phyloP scores from a whole-genome alignment of 768 basidiomycete genomes.

The Neoboletus subvelutipes region DNA sequence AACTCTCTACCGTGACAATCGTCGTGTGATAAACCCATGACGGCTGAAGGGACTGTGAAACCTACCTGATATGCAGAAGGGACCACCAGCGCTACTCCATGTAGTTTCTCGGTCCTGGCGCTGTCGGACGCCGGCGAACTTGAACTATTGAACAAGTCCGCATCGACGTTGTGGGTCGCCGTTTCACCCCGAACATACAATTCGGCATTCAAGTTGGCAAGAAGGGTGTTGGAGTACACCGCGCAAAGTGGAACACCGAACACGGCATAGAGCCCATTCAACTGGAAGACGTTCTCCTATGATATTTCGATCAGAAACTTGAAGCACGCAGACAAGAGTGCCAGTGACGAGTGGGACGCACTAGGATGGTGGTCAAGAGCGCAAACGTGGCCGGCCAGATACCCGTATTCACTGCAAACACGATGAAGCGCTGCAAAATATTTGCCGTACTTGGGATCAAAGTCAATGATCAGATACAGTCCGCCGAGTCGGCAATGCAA shows the following conservation, averaged over 20 bases:
- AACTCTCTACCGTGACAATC: background rate
- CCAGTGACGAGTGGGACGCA: constrained; percentile 26
- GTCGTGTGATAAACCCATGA: background rate
- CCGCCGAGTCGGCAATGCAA: too few relatives aligned
- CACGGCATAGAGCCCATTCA: background rate
- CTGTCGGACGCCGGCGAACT: too few relatives aligned
- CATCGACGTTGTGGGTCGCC: background rate
- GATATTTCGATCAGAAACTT: too few relatives aligned
- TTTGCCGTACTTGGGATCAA: constrained; percentile 1
- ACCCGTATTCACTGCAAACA: constrained; percentile 23
- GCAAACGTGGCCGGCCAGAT: constrained; percentile 50
- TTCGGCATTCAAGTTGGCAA: constrained; percentile 13
- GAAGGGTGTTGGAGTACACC: constrained; percentile 14
- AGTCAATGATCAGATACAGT: background rate
- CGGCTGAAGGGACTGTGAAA: background rate
- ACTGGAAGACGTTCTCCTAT: background rate
- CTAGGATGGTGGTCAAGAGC: constrained; percentile 47
- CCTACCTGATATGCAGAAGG: background rate
- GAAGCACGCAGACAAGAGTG: background rate
- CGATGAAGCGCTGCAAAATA: constrained; percentile 7
- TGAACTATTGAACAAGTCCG: background rate
- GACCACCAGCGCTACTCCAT: too few relatives aligned
- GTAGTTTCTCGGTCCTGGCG: background rate
- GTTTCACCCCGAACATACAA: constrained; percentile 1
- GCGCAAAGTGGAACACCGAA: constrained; percentile 10